These are phyloP conservation scores for Saccharomyces hybrid DNA, from an alignment of 1,139 yeast genomes.

Conservation along the genomic window DNA sequence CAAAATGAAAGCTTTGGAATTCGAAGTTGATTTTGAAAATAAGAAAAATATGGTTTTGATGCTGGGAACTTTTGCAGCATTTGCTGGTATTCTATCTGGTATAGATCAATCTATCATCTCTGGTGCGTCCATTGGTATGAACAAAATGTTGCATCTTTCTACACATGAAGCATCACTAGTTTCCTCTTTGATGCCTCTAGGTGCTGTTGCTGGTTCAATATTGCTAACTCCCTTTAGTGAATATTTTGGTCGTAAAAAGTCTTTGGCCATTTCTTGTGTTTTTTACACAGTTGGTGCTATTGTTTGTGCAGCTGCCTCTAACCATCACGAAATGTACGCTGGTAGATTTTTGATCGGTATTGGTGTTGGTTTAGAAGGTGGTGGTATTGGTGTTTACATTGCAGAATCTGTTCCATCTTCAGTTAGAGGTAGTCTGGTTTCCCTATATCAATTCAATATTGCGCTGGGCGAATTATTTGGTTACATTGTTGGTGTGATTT, in stretches of 20 bases:
- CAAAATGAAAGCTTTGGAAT: slow-evolving; percentile 16
- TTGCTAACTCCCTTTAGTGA: slow-evolving; percentile 45
- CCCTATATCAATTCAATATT: slow-evolving; percentile 50
- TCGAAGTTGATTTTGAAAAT: slow-evolving; percentile 35
- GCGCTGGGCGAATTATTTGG: slow-evolving; percentile 56
- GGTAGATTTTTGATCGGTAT: slow-evolving; percentile 51
- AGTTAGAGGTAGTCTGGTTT: slow-evolving; percentile 51
- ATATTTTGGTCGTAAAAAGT: slow-evolving; percentile 44
- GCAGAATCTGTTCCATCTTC: slow-evolving; percentile 54
- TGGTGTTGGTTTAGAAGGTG: slow-evolving; percentile 57
- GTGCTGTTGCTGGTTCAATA: slow-evolving; percentile 48
- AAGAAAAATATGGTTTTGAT: slow-evolving; percentile 41
- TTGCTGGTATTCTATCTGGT: slow-evolving; percentile 55
- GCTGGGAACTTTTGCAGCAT: slow-evolving; percentile 47
- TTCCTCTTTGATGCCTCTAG: slow-evolving; percentile 52
- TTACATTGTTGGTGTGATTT: slow-evolving; percentile 50
- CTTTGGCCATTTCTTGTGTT: slow-evolving; percentile 46
- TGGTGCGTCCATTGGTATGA: slow-evolving; percentile 50
- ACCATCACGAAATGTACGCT: slow-evolving; percentile 43
- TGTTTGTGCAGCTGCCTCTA: slow-evolving; percentile 44
- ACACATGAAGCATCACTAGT: slow-evolving; percentile 39
- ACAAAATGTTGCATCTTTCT: slow-evolving; percentile 34
- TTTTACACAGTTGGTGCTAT: slow-evolving; percentile 53
- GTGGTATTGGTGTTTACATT: slow-evolving; percentile 51
- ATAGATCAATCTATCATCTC: slow-evolving; percentile 50